Evolutionary conservation across 2,329 filamentous ascomycete species (phyloP), one percentile per base, ranked within the genome.

Genomic region (Xylaria sp.): DNA sequence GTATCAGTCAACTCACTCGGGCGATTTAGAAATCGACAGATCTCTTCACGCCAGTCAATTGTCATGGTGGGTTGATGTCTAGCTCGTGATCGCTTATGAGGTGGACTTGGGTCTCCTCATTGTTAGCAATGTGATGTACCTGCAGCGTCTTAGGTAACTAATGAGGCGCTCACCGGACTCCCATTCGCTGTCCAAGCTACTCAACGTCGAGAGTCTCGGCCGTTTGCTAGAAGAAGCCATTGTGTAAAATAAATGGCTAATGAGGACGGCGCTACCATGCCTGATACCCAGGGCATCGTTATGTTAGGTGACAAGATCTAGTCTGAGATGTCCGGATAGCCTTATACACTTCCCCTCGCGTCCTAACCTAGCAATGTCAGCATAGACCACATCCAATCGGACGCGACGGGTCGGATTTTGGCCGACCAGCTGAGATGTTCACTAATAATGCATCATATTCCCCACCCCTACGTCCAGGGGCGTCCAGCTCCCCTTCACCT

Each of bases 1-100:
- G 55, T 28, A 25, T 61, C 57, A 25, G 44, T 55, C 20, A 54
- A 46, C 20, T 66, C 56, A 25, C 56, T 59, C 10, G 48, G 25
- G 37, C 39, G 8, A 12, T 28, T 37, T 10, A 66, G 50, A 13
- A 66, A 66, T 59, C 48, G 55, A 46, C 63, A 60, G 15, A 66
- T 60, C 46, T 60, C 63, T 48, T 66, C 23, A 44, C 55, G 63
- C 63, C 55, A 66, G 56, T 66, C 56, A 25, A 66, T 66, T 8
- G 55, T 55, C 48, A 66, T 59, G 9, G 63, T 65, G 2, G 63
- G 63, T 52, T 34, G 55, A 31, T 39, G 56, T 34, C 20, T 31
- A 31, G n/a, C 10, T 25, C 63, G 46, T 51, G n/a, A 37, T 59
- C 56, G 56, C 34, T 55, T 66, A 23, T 8, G 55, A 10, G 12